phyloP scores from a whole-genome alignment of 345 rosid genomes.

The Anacardium occidentale region DNA sequence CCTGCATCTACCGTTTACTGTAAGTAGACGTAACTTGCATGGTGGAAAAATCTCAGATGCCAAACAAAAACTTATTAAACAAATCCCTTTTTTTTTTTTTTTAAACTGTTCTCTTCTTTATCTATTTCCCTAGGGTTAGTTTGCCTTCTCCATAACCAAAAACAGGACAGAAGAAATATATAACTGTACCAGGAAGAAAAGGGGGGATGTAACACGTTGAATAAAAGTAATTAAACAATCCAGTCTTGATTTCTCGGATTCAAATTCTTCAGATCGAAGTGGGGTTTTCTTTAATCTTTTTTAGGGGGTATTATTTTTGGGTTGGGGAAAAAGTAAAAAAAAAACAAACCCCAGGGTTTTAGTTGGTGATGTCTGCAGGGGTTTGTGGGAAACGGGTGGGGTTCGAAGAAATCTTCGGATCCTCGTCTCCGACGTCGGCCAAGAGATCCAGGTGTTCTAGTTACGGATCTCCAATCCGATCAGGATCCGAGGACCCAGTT shows the following conservation, averaged over 20 bases:
- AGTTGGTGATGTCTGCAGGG: conserved; percentile 46
- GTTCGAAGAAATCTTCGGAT: conserved; percentile 44
- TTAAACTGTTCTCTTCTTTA: conserved; percentile 1
- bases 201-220: neutral
- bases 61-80: conserved; percentile 1
- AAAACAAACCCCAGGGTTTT: conserved; percentile 27
- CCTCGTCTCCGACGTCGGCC: conserved; percentile 36
- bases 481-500: conserved; percentile 45
- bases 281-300: neutral
- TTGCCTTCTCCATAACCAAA: neutral
- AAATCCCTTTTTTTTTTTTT: conserved; percentile 8
- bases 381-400: conserved; percentile 59
- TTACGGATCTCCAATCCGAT: conserved; percentile 42
- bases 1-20: conserved; percentile 16
- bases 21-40: conserved; percentile 17
- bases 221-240: neutral
- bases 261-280: conserved; percentile 5
- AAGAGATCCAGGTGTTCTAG: conserved; percentile 49
- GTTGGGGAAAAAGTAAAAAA: neutral
- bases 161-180: neutral
- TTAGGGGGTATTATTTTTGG: neutral
- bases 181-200: neutral
- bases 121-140: conserved; percentile 10
- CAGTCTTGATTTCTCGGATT: neutral
- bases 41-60: conserved; percentile 18